Base-by-base conservation (phyloP, 306 rosid genomes). In the Fragaria vesca region DNA sequence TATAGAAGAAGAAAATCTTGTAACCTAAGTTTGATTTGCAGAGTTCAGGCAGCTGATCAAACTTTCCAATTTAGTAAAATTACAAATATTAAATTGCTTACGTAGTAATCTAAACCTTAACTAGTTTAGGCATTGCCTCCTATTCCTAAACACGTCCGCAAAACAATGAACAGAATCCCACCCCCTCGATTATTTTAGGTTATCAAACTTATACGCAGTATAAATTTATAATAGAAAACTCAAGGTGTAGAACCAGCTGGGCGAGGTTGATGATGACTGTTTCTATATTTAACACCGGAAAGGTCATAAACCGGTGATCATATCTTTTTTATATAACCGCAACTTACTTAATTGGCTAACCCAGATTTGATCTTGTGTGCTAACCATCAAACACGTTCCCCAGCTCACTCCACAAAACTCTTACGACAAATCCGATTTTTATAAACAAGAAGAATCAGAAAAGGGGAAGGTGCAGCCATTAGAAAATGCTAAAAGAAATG, bases 361-460 rank as follows among this genome's bases (percentile, higher is more conserved):
- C 61, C 13, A 54, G 30, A 51, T 42, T 28, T 70, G 36, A 43
- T 18, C 8, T 16, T 82, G 78, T 74, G 70, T 73, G 72, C 66
- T 71, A 58, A 71, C 60, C 57, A 58, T 77, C 76, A 62, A 79
- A 73, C 84, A 79, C 75, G 72, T 60, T 36, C 61, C 46, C 67
- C 84, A 40, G n/a, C 46, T 54, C 50, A 62, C 47, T 47, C 52
- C 50, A 46, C 38, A 26, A 20, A 2, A 2, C 3, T 47, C 52
- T 2, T 13, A 12, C 52, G 17, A 1, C n/a, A 9, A 12, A 58
- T 58, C 16, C 11, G 28, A 55, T 55, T 10, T 55, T 55, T 55
- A 20, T 55, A 8, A 55, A 58, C 34, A 24, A 9, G 16, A 58
- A 21, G 17, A 21, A 24, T 58, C 68, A 30, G 42, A 30, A 12